phyloP scores from a whole-genome alignment of 2,329 filamentous ascomycete species.

The Esteya vermicola region DNA sequence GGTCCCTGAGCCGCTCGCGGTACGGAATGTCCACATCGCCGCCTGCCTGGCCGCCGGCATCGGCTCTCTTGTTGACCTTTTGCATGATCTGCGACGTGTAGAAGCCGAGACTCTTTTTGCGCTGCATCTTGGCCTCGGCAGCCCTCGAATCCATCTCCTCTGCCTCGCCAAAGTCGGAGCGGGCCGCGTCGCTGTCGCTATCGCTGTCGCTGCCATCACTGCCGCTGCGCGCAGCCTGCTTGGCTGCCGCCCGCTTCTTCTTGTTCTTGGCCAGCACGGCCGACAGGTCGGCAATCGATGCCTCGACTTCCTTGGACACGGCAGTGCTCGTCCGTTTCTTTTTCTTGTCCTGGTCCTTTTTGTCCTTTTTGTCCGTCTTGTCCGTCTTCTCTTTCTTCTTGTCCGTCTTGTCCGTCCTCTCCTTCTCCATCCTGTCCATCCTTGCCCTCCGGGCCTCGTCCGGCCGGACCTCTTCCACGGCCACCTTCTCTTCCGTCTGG shows the following conservation, averaged over 20 bases:
- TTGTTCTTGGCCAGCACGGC: slow-evolving; percentile 39
- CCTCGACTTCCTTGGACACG: slow-evolving; percentile 48
- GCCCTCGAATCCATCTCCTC: slow-evolving; percentile 62
- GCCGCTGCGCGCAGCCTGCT: slow-evolving; percentile 21
- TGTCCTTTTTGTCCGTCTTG: slow-evolving; percentile 3
- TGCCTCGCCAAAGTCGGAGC: slow-evolving; percentile 91
- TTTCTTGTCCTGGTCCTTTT: slow-evolving; percentile 22
- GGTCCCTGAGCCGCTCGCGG: slow-evolving; percentile 74
- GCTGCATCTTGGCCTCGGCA: slow-evolving; percentile 72
- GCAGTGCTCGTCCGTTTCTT: slow-evolving; percentile 21
- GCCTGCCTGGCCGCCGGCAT: slow-evolving; percentile 57
- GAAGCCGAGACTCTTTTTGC: slow-evolving; percentile 88
- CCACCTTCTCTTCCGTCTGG: background rate
- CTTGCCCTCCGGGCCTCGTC: background rate
- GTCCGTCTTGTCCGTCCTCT: background rate
- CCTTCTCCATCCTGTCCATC: background rate
- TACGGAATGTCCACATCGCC: slow-evolving; percentile 77
- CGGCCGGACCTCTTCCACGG: background rate
- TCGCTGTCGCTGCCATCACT: background rate
- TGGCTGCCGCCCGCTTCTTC: slow-evolving; percentile 15
- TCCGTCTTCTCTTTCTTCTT: slow-evolving; percentile 13
- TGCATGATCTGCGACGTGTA: slow-evolving; percentile 97
- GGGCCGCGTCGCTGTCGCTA: slow-evolving; percentile 22
- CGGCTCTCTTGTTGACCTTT: slow-evolving; percentile 74
- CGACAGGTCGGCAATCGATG: slow-evolving; percentile 55